Base-by-base conservation (phyloP, 345 rosid species). In the Pseudoturritis turrita region DNA sequence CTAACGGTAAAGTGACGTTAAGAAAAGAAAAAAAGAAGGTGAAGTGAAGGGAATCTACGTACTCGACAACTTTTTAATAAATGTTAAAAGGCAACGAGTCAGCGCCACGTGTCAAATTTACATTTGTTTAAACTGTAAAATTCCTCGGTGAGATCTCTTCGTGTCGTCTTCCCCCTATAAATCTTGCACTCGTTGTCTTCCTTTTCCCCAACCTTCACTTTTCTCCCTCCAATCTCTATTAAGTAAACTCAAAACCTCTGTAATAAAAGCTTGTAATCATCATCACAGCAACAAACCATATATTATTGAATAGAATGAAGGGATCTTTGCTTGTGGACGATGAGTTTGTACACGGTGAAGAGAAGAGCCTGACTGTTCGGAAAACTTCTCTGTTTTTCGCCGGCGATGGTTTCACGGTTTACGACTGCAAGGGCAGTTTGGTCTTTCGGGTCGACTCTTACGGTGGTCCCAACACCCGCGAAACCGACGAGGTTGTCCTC, bases 371-470 rank as follows among this genome's bases (percentile, higher is more conserved):
- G 2, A 95, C 96, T 13, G 96, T 91, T 58, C 79, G 79, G n/a
- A 95, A 91, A 79, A 95, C 96, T 17, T 86, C 87, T 41, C 78
- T 95, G 40, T 95, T 95, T 81, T 95, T 89, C 78, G 70, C 91
- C 71, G 89, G 91, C 44, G 97, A 95, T 71, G 99, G 97, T 31
- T 95, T 91, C 84, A 86, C 87, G 17, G 96, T 80, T 71, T 91
- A 91, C 52, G 93, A 87, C 49, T 83, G 85, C 56, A 81, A 77
- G 21, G 99, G 96, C 15, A 36, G 64, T 65, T 79, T 89, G 47
- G 79, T 88, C 65, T 89, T 94, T 83, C 89, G 96, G 3, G 96
- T 94, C 13, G 99, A 95, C 76, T 88, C 96, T 2, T 95, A 91
- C 75, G 92, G 97, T 17, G 91, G 99, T 9, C 99, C 97, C 37